These are phyloP conservation scores for Annulohypoxylon nitens DNA, from an alignment of 495 filamentous ascomycete species.

Conservation along the genomic window DNA sequence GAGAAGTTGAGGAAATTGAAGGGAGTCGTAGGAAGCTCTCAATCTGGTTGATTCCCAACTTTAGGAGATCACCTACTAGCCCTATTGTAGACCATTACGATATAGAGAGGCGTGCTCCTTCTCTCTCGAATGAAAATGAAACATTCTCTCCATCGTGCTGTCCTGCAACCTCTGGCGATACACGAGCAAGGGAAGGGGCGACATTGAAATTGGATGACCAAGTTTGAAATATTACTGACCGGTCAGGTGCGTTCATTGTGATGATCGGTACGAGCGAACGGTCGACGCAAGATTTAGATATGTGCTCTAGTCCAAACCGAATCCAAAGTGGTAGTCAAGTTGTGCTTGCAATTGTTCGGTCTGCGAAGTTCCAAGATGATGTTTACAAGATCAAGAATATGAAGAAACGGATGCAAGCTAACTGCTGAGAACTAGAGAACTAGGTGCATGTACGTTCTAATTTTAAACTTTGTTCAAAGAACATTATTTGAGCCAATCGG, in stretches of 20 bases:
- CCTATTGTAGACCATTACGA: neutral
- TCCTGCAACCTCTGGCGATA: neutral
- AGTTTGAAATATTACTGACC: slow-evolving; percentile 59
- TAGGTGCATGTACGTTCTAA: neutral
- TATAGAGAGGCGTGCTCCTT: slow-evolving; percentile 11
- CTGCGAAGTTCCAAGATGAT: neutral
- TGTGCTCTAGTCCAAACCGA: neutral
- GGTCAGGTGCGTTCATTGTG: slow-evolving; percentile 80
- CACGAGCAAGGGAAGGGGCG: neutral
- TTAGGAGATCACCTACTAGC: neutral
- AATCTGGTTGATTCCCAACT: neutral
- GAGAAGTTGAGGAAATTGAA: neutral
- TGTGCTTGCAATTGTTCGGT: neutral
- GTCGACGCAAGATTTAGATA: neutral
- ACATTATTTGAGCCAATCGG: slow-evolving; percentile 28
- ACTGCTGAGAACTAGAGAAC: neutral
- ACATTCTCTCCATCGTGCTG: neutral
- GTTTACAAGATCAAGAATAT: slow-evolving; percentile 15
- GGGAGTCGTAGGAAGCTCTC: neutral
- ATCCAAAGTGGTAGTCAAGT: neutral
- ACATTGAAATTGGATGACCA: slow-evolving; percentile 3
- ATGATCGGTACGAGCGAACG: neutral
- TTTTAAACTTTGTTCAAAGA: slow-evolving; percentile 20
- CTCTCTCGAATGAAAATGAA: neutral
- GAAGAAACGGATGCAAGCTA: slow-evolving; percentile 10